These are phyloP conservation scores for Baorangia bicolor DNA, from an alignment of 768 basidiomycete genomes.

Conservation along the genomic window DNA sequence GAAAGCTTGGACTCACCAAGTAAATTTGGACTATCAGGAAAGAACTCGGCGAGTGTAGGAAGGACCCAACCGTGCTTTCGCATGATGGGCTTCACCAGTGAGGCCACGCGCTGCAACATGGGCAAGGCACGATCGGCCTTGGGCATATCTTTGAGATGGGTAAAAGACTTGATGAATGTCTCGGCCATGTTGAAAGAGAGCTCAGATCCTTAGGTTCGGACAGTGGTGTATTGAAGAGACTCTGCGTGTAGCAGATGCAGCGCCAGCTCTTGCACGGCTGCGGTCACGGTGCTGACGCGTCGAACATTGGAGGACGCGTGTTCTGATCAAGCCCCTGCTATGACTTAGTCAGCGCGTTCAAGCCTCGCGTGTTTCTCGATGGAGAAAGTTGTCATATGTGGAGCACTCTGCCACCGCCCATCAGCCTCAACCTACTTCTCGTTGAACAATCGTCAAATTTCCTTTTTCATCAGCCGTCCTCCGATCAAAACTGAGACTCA, in stretches of 20 bases:
- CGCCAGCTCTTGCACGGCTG: neutral
- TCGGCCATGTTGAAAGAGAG: conserved; percentile 45
- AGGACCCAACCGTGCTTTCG: conserved; percentile 77
- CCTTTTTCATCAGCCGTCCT: too few relatives aligned
- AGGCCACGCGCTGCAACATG: conserved; percentile 67
- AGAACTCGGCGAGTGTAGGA: conserved; percentile 84
- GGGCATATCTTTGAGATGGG: conserved; percentile 67
- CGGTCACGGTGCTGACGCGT: conserved; percentile 10
- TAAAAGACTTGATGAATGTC: conserved; percentile 61
- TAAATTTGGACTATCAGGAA: conserved; percentile 69
- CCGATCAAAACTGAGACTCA: too few relatives aligned
- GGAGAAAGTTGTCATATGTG: neutral
- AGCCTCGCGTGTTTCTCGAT: neutral
- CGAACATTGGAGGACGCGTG: neutral
- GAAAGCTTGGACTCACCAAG: conserved; percentile 52
- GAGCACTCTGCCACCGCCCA: too few relatives aligned
- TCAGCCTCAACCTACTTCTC: too few relatives aligned
- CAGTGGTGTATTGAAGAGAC: neutral
- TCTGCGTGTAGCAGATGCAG: neutral
- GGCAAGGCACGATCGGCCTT: conserved; percentile 65
- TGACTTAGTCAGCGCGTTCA: conserved; percentile 13
- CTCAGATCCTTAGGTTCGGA: neutral
- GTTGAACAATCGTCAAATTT: too few relatives aligned
- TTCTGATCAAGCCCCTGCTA: conserved; percentile 10
- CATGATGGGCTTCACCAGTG: conserved; percentile 94